phyloP scores from a whole-genome alignment of 1,284 basidiomycete species.

The Anthracocystis panici-leucophaei region DNA sequence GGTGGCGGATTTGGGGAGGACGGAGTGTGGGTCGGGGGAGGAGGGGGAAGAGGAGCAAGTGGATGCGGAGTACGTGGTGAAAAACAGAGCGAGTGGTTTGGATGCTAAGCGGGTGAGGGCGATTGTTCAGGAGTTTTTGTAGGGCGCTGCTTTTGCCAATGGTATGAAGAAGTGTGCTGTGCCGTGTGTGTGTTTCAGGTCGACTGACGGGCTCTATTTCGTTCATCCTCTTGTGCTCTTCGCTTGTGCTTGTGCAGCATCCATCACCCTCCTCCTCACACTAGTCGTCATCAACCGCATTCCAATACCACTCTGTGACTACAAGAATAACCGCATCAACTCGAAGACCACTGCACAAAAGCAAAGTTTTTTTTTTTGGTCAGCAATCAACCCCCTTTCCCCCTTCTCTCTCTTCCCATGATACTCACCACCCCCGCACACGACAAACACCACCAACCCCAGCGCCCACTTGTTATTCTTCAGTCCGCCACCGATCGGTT shows the following conservation, averaged over 20 bases:
- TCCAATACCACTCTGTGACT: no score
- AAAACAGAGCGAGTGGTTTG: slow-evolving; percentile 20
- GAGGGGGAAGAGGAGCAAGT: slow-evolving; percentile 1
- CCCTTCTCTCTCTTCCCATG: neutral
- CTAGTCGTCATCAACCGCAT: no score
- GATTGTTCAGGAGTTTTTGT: slow-evolving; percentile 32
- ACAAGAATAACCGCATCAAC: slow-evolving; percentile 46
- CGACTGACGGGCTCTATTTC: no score
- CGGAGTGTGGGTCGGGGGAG: neutral
- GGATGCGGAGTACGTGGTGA: slow-evolving; percentile 36
- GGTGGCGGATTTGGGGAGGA: slow-evolving; percentile 30
- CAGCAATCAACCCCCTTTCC: neutral
- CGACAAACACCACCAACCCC: slow-evolving; percentile 44
- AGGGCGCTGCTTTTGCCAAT: neutral
- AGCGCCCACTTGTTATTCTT: slow-evolving; percentile 29
- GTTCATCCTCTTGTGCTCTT: no score
- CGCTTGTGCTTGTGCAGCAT: no score
- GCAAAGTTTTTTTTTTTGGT: neutral
- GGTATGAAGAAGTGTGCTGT: neutral
- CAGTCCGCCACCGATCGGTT: slow-evolving; percentile 8
- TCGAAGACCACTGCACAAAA: slow-evolving; percentile 53
- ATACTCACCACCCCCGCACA: slow-evolving; percentile 52
- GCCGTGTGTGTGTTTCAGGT: neutral
- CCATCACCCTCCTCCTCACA: no score
- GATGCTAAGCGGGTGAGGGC: slow-evolving; percentile 22